Base-by-base conservation (phyloP, 2,329 filamentous ascomycete species). In the Xylaria sp. region DNA sequence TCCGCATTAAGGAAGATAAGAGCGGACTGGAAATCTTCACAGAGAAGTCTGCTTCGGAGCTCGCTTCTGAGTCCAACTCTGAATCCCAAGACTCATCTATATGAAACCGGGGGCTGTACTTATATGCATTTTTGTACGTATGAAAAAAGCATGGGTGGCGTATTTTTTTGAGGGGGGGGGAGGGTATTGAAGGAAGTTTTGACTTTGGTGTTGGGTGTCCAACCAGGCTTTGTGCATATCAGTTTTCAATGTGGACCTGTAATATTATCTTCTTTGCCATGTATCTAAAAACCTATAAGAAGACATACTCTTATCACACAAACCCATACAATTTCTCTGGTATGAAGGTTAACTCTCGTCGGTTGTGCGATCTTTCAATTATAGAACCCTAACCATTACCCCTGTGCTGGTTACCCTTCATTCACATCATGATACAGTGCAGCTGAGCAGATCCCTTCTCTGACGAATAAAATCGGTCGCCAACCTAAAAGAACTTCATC, bases 1-100 rank as follows among this genome's bases (percentile, higher is more conserved):
- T 97, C 11, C 80, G 79, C 49, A 81, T 97, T 60, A 89, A 86
- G 54, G 83, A 85, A 11, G 86, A 87, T 62, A 83, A 81, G 33
- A 78, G 81, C 41, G 85, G 84, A 0, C 74, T 92, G 55, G 81
- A 85, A 38, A 81, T 91, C 21, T 69, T 67, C 17, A 23, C 43
- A 5, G 60, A 65, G 54, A 29, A 53, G 19, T 40, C 54, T 13
- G 23, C 37, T 31, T 49, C 47, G 1, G 46, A 59, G 27, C 3
- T 54, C 31, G 1, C 48, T 40, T 23, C 37, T 17, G 43, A 57
- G 5, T 15, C 56, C 21, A 17, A 23, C 33, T 47, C 17, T 3
- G 48, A 44, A 46, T 41, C 47, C n/a, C 29, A 25, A 25, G 55
- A 53, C 25, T 27, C 21, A 33, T 44, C 21, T 6, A n/a, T 46